Base-by-base conservation (phyloP, 495 filamentous ascomycete genomes). In the Articulospora tetracladia region DNA sequence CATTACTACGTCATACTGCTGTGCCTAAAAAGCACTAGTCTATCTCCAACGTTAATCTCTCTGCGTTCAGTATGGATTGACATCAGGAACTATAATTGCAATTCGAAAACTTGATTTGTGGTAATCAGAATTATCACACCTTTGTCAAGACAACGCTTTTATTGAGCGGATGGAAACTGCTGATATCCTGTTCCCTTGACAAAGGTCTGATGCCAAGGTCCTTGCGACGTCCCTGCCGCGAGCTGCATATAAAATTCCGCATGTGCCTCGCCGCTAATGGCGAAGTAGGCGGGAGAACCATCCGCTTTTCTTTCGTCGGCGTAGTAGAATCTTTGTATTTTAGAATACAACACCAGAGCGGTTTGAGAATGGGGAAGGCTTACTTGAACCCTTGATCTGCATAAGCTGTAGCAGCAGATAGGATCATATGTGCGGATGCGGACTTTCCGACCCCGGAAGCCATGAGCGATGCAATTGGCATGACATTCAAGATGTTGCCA, bases 401-500 rank as follows among this genome's bases (percentile, higher is more conserved):
- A 55, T 79, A 80, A 1, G 73, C 73, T 3, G 30, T 60, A 22
- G 74, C 68, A 19, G 74, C 72, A 59, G 63, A 62, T 50, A 67
- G 56, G 46, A 82, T 77, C 36, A 79, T 71, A 54, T 80, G 75
- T 4, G 77, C 73, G 17, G 69, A 65, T 17, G 71, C 79, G 10
- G 74, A 70, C 57, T 82, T 82, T 0, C 79, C 79, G 7, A 74
- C 66, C 20, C 78, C 78, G 7, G 66, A 52, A 59, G 62, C 54
- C 25, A 81, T 39, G 53, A 81, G 54, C 15, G 48, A 30, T 28
- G 70, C 59, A 13, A 77, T 60, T 28, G 61, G 60, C 1, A 49
- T 65, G 0, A 63, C 65, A 60, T 79, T 79, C 10, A 78, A 61
- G 7, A 71, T 72, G 60, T 81, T 81, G 4, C 79, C 79, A 15